Evolutionary conservation across 805 yeast species (phyloP).

Genomic region (Candida chilensis): DNA sequence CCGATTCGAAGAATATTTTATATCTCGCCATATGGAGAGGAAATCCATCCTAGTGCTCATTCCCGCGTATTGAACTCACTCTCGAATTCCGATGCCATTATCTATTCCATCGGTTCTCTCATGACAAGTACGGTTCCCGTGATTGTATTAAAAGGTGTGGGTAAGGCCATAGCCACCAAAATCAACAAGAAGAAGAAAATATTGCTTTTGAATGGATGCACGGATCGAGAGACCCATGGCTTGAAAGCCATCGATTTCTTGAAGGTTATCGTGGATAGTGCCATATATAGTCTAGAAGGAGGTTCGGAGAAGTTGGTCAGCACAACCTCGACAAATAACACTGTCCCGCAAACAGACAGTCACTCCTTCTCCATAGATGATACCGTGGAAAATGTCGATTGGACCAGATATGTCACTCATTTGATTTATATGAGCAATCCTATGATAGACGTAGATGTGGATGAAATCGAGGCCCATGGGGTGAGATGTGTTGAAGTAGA

Average conservation of each 20-base stretch:
- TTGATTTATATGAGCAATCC: slow-evolving; percentile 44
- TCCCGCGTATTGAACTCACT: slow-evolving; percentile 47
- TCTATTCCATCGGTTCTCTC: slow-evolving; percentile 81
- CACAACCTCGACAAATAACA: slow-evolving; percentile 6
- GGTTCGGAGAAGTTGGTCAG: slow-evolving; percentile 7
- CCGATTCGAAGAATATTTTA: slow-evolving; percentile 70
- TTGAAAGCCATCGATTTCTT: slow-evolving; percentile 55
- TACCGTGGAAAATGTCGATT: slow-evolving; percentile 9
- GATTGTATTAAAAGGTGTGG: slow-evolving; percentile 63
- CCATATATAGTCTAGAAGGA: slow-evolving; percentile 37
- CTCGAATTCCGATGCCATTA: slow-evolving; percentile 39
- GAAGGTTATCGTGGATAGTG: slow-evolving; percentile 43
- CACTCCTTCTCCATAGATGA: slow-evolving; percentile 1
- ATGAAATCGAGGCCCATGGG: slow-evolving; percentile 27
- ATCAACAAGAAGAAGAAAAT: slow-evolving; percentile 32
- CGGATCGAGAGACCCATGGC: slow-evolving; percentile 74
- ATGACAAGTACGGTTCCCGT: slow-evolving; percentile 86
- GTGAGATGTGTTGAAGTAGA: slow-evolving; percentile 36
- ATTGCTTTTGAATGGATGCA: slow-evolving; percentile 61
- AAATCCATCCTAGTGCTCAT: slow-evolving; percentile 69
- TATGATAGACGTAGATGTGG: slow-evolving; percentile 40
- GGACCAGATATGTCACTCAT: slow-evolving; percentile 53
- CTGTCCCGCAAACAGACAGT: slow-evolving; percentile 3
- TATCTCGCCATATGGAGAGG: slow-evolving; percentile 83
- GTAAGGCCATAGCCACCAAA: slow-evolving; percentile 41